Conservation (phyloP, 257 asterid genomes). For the Misopates orontium region DNA sequence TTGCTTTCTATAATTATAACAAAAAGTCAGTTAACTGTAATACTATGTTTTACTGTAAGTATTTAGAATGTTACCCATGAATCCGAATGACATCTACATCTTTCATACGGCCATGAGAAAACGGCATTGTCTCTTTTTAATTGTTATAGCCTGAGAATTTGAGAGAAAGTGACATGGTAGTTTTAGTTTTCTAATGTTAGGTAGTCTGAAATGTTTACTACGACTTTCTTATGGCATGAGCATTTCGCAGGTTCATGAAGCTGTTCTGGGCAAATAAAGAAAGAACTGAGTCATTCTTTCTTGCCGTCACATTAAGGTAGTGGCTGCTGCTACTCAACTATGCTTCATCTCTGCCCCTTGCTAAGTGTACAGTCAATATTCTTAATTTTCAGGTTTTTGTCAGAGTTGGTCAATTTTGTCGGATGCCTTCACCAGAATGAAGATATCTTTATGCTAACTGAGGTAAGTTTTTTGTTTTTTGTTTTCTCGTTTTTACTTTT, state of each 20-base stretch:
- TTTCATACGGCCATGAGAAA: not conserved
- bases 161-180: slow-evolving; percentile 12
- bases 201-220: not conserved
- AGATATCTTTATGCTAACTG: slow-evolving; percentile 47
- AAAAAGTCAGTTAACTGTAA: not conserved
- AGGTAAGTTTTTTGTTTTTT: slow-evolving; percentile 48
- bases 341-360: not conserved
- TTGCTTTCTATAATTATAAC: not conserved
- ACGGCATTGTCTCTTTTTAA: slow-evolving; percentile 12
- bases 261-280: slow-evolving; percentile 40
- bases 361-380: slow-evolving; percentile 15
- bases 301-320: slow-evolving; percentile 47
- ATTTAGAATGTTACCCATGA: slow-evolving; percentile 6
- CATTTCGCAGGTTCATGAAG: slow-evolving; percentile 54
- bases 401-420: slow-evolving; percentile 45
- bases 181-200: slow-evolving; percentile 22
- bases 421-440: slow-evolving; percentile 53
- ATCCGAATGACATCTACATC: not conserved
- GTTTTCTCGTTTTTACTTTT: slow-evolving; percentile 14
- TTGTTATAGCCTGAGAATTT: not conserved
- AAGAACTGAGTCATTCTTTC: slow-evolving; percentile 33
- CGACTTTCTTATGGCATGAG: slow-evolving; percentile 28
- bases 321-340: slow-evolving; percentile 6
- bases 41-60: not conserved
- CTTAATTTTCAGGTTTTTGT: slow-evolving; percentile 55